Evolutionary conservation across 2,329 filamentous ascomycete genomes (phyloP).

Genomic region (Aspergillus unguis): DNA sequence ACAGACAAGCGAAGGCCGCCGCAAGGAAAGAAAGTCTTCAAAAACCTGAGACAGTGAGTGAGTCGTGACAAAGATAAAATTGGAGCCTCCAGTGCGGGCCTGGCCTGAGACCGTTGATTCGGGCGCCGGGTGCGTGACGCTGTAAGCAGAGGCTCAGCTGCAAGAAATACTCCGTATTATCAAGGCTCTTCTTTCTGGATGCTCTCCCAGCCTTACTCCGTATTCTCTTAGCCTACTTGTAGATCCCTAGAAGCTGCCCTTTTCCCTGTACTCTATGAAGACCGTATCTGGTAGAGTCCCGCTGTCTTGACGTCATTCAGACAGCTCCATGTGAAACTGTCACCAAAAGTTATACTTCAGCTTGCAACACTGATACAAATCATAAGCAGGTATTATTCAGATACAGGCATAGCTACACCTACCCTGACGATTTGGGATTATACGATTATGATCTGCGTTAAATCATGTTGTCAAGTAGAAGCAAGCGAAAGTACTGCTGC

Average conservation of each 20-base stretch:
- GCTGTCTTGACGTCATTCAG: slow-evolving; percentile 11
- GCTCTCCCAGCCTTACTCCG: too few relatives aligned
- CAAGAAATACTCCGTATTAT: too few relatives aligned
- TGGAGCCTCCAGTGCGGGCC: slow-evolving; percentile 13
- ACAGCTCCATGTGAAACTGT: not conserved
- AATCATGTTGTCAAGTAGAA: not conserved
- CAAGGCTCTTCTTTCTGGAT: too few relatives aligned
- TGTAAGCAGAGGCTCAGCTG: not conserved
- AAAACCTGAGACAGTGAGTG: slow-evolving; percentile 1
- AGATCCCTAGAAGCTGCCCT: too few relatives aligned
- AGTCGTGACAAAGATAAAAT: slow-evolving; percentile 11
- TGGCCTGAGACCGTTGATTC: slow-evolving; percentile 5
- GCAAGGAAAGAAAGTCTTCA: not conserved
- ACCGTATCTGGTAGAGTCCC: not conserved
- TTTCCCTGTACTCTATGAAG: too few relatives aligned
- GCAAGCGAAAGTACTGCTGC: not conserved
- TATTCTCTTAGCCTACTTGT: too few relatives aligned
- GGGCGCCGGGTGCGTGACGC: not conserved
- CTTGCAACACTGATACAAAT: too few relatives aligned
- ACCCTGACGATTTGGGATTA: too few relatives aligned
- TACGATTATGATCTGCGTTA: too few relatives aligned
- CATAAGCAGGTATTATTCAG: too few relatives aligned
- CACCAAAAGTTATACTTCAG: not conserved
- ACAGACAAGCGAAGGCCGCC: slow-evolving; percentile 3
- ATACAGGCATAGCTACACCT: too few relatives aligned